phyloP scores from a whole-genome alignment of 2,329 filamentous ascomycete genomes.

The Fusarium heterosporum region DNA sequence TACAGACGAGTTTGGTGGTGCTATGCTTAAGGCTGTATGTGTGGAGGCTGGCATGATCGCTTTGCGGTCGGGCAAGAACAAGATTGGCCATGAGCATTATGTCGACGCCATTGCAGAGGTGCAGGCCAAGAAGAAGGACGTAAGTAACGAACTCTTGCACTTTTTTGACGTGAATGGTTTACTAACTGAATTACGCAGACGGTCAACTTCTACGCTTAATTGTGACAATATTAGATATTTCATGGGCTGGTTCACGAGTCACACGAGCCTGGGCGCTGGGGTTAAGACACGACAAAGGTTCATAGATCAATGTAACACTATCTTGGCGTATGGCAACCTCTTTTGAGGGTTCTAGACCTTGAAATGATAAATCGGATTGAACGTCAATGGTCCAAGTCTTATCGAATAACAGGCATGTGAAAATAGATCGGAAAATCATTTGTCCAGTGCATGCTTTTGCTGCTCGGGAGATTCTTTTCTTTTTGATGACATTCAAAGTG shows the following conservation, averaged over 20 bases:
- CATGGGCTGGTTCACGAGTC: slow-evolving; percentile 27
- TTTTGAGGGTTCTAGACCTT: slow-evolving; percentile 4
- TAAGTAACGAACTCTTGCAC: slow-evolving; percentile 54
- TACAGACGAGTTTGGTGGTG: slow-evolving; percentile 98
- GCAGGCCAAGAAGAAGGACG: slow-evolving; percentile 94
- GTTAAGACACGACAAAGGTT: slow-evolving; percentile 36
- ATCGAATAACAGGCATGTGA: not conserved
- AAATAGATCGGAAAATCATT: not conserved
- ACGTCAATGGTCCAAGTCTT: not conserved
- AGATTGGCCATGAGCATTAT: slow-evolving; percentile 98
- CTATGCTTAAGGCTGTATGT: slow-evolving; percentile 97
- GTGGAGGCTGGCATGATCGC: slow-evolving; percentile 99
- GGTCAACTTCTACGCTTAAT: slow-evolving; percentile 67
- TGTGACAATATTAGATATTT: slow-evolving; percentile 16
- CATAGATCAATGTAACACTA: slow-evolving; percentile 49
- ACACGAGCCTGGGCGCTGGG: slow-evolving; percentile 29
- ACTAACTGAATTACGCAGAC: slow-evolving; percentile 55
- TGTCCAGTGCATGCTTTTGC: not conserved
- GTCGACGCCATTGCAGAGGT: slow-evolving; percentile 98
- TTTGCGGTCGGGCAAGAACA: slow-evolving; percentile 90
- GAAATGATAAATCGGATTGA: not conserved
- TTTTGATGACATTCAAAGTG: not conserved
- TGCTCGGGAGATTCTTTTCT: not conserved
- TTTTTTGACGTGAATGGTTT: not conserved
- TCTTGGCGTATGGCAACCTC: slow-evolving; percentile 24